phyloP scores from a whole-genome alignment of 129 eudicot species.

The Flaveria robusta region DNA sequence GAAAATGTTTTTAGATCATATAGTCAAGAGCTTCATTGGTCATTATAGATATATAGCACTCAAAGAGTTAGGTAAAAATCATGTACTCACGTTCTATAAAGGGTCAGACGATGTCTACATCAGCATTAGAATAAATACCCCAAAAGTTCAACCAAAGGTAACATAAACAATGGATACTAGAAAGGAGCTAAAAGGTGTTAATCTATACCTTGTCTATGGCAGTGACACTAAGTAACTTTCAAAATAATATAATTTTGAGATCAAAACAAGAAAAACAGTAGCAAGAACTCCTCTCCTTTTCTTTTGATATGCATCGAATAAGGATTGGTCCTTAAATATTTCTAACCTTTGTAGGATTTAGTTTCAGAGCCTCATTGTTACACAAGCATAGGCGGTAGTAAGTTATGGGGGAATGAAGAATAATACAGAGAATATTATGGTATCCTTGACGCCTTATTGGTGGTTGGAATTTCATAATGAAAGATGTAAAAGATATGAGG shows the following conservation, averaged over 20 bases:
- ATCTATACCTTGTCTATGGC: slow-evolving; percentile 13
- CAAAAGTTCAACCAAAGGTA: slow-evolving; percentile 12
- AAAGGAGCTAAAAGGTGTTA: slow-evolving; percentile 6
- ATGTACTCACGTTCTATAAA: slow-evolving; percentile 14
- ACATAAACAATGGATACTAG: slow-evolving; percentile 14
- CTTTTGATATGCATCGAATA: no score
- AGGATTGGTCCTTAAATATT: no score
- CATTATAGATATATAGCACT: slow-evolving; percentile 9
- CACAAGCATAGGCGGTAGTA: not conserved
- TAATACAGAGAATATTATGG: not conserved
- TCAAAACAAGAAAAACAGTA: not conserved
- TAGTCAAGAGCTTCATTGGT: slow-evolving; percentile 21
- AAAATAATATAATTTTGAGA: not conserved
- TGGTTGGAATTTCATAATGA: not conserved
- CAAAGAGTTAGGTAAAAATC: slow-evolving; percentile 5
- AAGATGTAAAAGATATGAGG: not conserved
- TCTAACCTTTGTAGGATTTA: not conserved
- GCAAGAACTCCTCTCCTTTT: no score
- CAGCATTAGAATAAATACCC: slow-evolving; percentile 10
- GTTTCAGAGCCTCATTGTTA: slow-evolving; percentile 4
- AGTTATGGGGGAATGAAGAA: not conserved
- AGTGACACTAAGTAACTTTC: slow-evolving; percentile 19
- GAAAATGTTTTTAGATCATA: not conserved
- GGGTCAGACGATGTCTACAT: not conserved
- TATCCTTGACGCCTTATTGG: not conserved